phyloP scores from a whole-genome alignment of 805 yeast species.

The Blastobotrys attinorum region DNA sequence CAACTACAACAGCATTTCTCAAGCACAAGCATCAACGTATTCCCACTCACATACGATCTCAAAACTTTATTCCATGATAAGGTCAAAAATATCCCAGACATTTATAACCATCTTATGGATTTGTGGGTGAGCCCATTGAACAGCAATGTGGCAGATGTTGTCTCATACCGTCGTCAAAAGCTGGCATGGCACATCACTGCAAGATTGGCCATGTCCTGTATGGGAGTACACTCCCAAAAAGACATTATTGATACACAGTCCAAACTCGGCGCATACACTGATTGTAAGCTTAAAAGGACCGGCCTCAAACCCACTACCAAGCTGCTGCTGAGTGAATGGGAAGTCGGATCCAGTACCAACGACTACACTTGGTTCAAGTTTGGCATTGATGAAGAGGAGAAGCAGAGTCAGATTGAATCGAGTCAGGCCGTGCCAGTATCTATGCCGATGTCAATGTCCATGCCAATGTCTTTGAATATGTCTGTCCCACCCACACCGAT shows the following conservation, averaged over 20 bases:
- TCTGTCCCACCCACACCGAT: background rate
- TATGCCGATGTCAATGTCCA: background rate
- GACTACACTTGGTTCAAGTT: background rate
- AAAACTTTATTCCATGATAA: slow-evolving; percentile 9
- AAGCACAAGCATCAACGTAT: slow-evolving; percentile 4
- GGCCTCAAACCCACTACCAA: background rate
- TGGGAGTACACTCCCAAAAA: slow-evolving; percentile 5
- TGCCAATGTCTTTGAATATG: background rate
- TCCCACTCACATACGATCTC: slow-evolving; percentile 5
- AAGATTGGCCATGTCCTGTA: slow-evolving; percentile 12
- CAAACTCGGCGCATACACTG: background rate
- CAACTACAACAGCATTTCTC: slow-evolving; percentile 8
- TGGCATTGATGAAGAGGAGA: background rate
- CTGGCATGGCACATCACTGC: slow-evolving; percentile 14
- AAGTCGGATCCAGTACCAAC: background rate
- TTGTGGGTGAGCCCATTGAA: slow-evolving; percentile 22
- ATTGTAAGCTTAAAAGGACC: background rate
- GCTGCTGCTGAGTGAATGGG: slow-evolving; percentile 1
- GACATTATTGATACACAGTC: background rate
- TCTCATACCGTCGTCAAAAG: slow-evolving; percentile 15
- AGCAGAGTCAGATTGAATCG: background rate
- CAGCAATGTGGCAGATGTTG: slow-evolving; percentile 16
- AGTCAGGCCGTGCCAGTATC: background rate
- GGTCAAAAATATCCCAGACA: slow-evolving; percentile 5
- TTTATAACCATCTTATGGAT: slow-evolving; percentile 12